Evolutionary conservation across 2,329 filamentous ascomycete species (phyloP).

Genomic region (Kalaharituber pfeilii): DNA sequence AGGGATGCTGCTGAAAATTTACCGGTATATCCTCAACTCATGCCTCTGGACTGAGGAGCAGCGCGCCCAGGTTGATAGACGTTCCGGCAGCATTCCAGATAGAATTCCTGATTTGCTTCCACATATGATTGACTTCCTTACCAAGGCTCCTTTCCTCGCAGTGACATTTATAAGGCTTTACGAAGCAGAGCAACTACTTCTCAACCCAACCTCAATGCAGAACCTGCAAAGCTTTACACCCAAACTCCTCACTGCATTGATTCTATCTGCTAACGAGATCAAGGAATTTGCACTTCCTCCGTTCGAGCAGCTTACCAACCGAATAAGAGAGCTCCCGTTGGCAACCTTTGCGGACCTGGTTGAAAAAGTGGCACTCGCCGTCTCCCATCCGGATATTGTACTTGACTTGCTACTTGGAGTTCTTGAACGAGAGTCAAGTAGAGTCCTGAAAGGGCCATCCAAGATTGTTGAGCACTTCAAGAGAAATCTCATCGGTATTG

Average conservation of each 20-base stretch:
- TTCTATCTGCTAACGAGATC: slow-evolving; percentile 22
- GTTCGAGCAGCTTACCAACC: slow-evolving; percentile 21
- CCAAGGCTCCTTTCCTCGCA: slow-evolving; percentile 13
- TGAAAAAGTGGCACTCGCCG: slow-evolving; percentile 25
- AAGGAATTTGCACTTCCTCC: slow-evolving; percentile 23
- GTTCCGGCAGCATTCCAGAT: slow-evolving; percentile 10
- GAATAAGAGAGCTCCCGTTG: slow-evolving; percentile 22
- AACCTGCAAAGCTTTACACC: not conserved
- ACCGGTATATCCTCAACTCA: slow-evolving; percentile 7
- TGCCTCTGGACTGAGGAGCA: not conserved
- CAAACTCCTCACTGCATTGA: slow-evolving; percentile 13
- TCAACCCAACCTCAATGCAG: slow-evolving; percentile 16
- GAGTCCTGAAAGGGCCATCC: slow-evolving; percentile 23
- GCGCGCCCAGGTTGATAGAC: not conserved
- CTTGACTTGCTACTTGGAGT: slow-evolving; percentile 25
- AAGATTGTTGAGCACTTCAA: slow-evolving; percentile 24
- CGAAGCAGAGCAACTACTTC: slow-evolving; percentile 16
- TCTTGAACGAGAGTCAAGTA: slow-evolving; percentile 25
- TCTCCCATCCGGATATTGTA: slow-evolving; percentile 24
- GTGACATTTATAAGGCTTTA: slow-evolving; percentile 17
- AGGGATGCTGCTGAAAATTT: slow-evolving; percentile 4
- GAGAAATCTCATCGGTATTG: slow-evolving; percentile 26
- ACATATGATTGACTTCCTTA: slow-evolving; percentile 15
- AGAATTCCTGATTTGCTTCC: slow-evolving; percentile 14
- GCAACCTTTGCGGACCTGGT: slow-evolving; percentile 24